A percentile compares a stretch with the other conserved stretches of the same genome.
Conservation (phyloP, 306 rosid species). For the Cicer chorassanicum region DNA sequence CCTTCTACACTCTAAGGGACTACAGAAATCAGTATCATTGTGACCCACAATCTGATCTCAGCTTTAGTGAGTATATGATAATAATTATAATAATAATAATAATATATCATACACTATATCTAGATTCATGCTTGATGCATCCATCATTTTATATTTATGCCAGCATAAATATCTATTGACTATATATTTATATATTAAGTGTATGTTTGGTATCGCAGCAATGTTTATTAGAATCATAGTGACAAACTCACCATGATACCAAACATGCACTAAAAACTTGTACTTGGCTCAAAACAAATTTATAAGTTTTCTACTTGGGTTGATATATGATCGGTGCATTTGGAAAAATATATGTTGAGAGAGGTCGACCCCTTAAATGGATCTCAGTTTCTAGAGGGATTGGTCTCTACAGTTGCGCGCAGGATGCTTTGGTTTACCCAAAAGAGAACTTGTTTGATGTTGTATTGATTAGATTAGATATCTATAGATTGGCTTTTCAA, state of each 20-base stretch:
- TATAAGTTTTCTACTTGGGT: neutral
- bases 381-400: too few relatives aligned
- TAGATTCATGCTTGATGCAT: conserved; percentile 26
- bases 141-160: neutral
- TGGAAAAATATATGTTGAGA: too few relatives aligned
- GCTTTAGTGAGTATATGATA: conserved; percentile 71
- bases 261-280: neutral
- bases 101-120: conserved; percentile 13
- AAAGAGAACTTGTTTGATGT: neutral
- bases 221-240: too few relatives aligned
- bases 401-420: too few relatives aligned
- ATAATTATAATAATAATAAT: too few relatives aligned
- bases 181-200: neutral
- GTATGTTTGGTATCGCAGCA: too few relatives aligned
- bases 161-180: conserved; percentile 14
- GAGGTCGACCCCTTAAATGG: too few relatives aligned
- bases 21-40: conserved; percentile 82
- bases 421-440: too few relatives aligned
- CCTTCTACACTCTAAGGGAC: conserved; percentile 84
- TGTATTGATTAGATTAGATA: conserved; percentile 17
- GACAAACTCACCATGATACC: too few relatives aligned
- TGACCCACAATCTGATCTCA: conserved; percentile 82
- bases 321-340: too few relatives aligned
- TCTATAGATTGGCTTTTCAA: conserved; percentile 17
- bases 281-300: neutral